Percentiles rank a stretch among this genome's conserved stretches.
These are phyloP conservation scores for Lentinula detonsa DNA, from an alignment of 768 basidiomycete genomes.

Conservation along the genomic window DNA sequence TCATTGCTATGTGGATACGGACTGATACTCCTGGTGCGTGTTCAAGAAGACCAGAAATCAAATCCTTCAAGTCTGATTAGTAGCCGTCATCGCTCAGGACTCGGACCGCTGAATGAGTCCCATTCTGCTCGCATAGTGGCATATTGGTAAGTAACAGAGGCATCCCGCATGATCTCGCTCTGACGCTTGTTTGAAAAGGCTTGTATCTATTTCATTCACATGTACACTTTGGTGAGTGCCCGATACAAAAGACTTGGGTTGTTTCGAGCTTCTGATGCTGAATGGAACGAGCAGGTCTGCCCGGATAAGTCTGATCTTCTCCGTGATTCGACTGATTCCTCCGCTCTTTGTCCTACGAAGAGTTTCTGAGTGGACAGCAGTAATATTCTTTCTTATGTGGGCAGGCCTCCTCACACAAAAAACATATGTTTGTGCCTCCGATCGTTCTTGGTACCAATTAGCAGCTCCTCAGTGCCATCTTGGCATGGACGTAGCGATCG, in stretches of 20 bases:
- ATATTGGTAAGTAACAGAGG: conserved; percentile 2
- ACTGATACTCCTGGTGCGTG: conserved; percentile 3
- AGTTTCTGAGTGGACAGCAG: background rate
- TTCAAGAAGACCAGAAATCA: too few relatives aligned
- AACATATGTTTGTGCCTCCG: conserved; percentile 7
- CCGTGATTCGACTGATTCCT: conserved; percentile 8
- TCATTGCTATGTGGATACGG: conserved; percentile 8
- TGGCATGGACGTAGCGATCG: background rate
- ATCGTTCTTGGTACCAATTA: conserved; percentile 5
- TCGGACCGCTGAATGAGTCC: background rate
- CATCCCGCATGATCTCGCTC: background rate
- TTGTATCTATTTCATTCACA: conserved; percentile 5
- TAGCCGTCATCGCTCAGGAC: background rate
- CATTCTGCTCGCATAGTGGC: background rate
- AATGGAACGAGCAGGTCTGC: conserved; percentile 1
- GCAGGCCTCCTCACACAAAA: conserved; percentile 8
- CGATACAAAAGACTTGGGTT: too few relatives aligned
- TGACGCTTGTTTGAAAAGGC: background rate
- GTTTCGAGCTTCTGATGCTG: background rate
- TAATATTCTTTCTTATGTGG: conserved; percentile 7
- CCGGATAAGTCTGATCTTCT: conserved; percentile 9
- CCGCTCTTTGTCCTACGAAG: background rate
- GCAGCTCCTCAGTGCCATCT: conserved; percentile 7
- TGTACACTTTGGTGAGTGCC: conserved; percentile 6
- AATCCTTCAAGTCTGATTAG: background rate